phyloP scores from a whole-genome alignment of 257 asterid species.

The Scutellaria minor region DNA sequence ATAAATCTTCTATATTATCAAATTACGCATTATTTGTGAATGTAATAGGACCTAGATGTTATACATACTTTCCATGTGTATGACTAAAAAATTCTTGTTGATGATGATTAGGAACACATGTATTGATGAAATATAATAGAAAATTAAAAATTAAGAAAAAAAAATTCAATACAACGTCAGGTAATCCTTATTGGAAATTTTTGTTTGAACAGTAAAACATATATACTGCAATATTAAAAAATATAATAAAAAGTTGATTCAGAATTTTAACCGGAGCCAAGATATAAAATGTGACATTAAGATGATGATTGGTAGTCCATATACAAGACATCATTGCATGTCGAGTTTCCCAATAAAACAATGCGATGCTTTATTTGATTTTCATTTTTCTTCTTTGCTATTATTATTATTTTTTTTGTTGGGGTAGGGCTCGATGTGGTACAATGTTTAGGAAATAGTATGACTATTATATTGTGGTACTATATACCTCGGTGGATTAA shows the following conservation, averaged over 20 bases:
- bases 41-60: too few relatives aligned
- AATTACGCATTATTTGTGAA: too few relatives aligned
- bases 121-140: too few relatives aligned
- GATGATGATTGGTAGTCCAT: neutral
- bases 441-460: constrained; percentile 41
- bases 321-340: neutral
- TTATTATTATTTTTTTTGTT: constrained; percentile 39
- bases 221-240: neutral
- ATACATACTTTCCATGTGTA: too few relatives aligned
- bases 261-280: neutral
- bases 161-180: too few relatives aligned
- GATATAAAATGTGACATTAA: neutral
- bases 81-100: too few relatives aligned
- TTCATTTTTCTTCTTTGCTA: constrained; percentile 39
- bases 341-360: constrained; percentile 28
- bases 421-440: constrained; percentile 45
- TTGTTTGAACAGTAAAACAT: too few relatives aligned
- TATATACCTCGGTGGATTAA: constrained; percentile 13
- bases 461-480: constrained; percentile 29
- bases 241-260: too few relatives aligned
- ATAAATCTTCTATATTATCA: too few relatives aligned
- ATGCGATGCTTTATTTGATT: constrained; percentile 40
- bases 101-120: too few relatives aligned
- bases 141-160: too few relatives aligned
- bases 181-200: too few relatives aligned